Conservation (phyloP, 768 basidiomycete species). For the Collybia sp. region DNA sequence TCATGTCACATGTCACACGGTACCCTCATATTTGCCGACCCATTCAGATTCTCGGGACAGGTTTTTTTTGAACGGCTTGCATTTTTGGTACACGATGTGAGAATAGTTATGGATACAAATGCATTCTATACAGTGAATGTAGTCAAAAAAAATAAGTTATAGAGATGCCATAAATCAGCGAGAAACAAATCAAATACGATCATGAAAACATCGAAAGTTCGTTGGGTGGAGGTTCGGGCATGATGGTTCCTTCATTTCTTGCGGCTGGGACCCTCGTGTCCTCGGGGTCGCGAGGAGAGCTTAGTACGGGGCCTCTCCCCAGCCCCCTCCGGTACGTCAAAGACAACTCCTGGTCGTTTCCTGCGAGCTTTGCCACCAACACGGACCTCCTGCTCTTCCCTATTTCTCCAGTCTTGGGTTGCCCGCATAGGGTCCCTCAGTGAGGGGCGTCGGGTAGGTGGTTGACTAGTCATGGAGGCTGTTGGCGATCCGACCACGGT, state of each 20-base stretch:
- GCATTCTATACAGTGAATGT: neutral
- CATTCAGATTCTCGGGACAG: too few relatives aligned
- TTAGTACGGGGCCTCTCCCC: conserved; percentile 18
- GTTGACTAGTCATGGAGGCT: conserved; percentile 59
- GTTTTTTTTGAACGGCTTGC: conserved; percentile 1
- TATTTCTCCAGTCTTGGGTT: conserved; percentile 67
- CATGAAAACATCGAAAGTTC: too few relatives aligned
- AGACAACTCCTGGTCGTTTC: conserved; percentile 61
- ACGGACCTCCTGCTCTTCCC: conserved; percentile 47
- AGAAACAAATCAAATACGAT: too few relatives aligned
- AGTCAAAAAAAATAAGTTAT: conserved; percentile 2
- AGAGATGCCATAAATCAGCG: neutral
- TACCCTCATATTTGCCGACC: too few relatives aligned
- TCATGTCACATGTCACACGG: too few relatives aligned
- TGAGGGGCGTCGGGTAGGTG: conserved; percentile 48
- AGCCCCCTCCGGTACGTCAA: conserved; percentile 49
- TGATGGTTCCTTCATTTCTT: neutral
- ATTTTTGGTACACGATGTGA: neutral
- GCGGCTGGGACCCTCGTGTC: conserved; percentile 7
- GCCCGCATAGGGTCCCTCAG: conserved; percentile 61
- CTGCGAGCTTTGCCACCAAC: conserved; percentile 33
- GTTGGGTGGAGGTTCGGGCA: too few relatives aligned
- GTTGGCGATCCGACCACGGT: conserved; percentile 75
- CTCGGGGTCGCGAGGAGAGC: conserved; percentile 5
- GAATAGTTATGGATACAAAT: too few relatives aligned